Evolutionary conservation across 2,329 filamentous ascomycete species (phyloP), one percentile per base, ranked within the genome.

Genomic region (Venturia oleaginea): DNA sequence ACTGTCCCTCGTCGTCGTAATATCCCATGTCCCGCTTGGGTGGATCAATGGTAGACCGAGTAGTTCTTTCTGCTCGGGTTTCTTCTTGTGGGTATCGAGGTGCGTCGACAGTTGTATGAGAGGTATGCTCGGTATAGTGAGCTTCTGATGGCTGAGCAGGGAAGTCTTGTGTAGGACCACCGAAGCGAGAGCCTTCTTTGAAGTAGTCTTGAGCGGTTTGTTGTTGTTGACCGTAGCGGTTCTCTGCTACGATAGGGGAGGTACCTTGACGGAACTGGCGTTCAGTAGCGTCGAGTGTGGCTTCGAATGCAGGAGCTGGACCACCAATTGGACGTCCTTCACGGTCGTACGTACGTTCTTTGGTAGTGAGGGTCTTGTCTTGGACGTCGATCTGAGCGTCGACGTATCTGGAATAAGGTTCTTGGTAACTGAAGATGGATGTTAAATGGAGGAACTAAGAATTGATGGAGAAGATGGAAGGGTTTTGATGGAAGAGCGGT

Each of bases 1-100:
- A 89, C 71, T 89, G 83, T 74, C 86, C 87, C 76, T 89, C 86
- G 80, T 89, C 84, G 84, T 89, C 87, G 86, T 89, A 89, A 81
- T 89, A 90, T 82, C 87, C 87, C 87, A 90, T 90, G 74, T 86
- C 86, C 82, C 77, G 78, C 75, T 79, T 77, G 67, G 78, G 75
- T 69, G 76, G 72, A 73, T 84, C 81, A 73, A 81, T 77, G 72
- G 82, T 83, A 70, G 79, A 77, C 69, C 77, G 77, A 71, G 76
- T 74, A 64, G 71, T 72, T 68, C 40, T 37, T 42, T 80, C 75
- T 76, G 82, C 79, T 74, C 78, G 79, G 71, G 84, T 78, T 71
- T 83, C 74, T 51, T 66, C 64, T 59, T 55, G 13, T 61, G 59
- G 37, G 66, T 64, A 61, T 61, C 64, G 37, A 46, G 61, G 48